phyloP scores from a whole-genome alignment of 768 basidiomycete species.

The Naganishia friedmannii region DNA sequence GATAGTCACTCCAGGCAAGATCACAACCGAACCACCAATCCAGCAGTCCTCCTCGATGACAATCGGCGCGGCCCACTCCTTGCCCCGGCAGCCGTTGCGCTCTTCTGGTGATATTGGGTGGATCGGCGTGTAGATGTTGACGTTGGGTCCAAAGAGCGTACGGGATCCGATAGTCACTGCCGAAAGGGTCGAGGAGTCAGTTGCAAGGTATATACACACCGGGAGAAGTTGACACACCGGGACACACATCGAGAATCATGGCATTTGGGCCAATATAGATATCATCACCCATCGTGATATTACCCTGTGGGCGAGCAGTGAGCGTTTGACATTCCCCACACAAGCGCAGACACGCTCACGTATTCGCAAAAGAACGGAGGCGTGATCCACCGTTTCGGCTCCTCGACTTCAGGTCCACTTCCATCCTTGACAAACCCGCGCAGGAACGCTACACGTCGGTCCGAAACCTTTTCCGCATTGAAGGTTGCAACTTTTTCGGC shows the following conservation, averaged over 20 bases:
- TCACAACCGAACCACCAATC: slow-evolving; percentile 49
- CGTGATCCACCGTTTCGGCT: slow-evolving; percentile 29
- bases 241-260: slow-evolving; percentile 42
- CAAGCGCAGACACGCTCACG: slow-evolving; percentile 32
- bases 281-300: slow-evolving; percentile 33
- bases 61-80: slow-evolving; percentile 49
- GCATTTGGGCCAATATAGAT: slow-evolving; percentile 43
- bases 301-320: neutral
- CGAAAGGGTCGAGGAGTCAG: slow-evolving; percentile 2
- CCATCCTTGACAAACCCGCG: slow-evolving; percentile 25
- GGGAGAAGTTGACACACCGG: slow-evolving; percentile 36
- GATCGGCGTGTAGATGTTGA: slow-evolving; percentile 42
- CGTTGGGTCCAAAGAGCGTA: slow-evolving; percentile 49
- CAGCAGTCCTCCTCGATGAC: slow-evolving; percentile 53
- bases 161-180: slow-evolving; percentile 47
- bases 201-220: neutral
- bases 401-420: slow-evolving; percentile 10
- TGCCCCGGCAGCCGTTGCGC: slow-evolving; percentile 44
- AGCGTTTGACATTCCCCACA: neutral
- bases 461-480: slow-evolving; percentile 33
- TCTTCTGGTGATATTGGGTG: slow-evolving; percentile 45
- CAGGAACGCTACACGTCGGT: slow-evolving; percentile 33
- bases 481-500: slow-evolving; percentile 23
- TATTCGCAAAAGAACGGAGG: slow-evolving; percentile 45
- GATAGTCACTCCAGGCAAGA: slow-evolving; percentile 49